Evolutionary conservation across 192 early-diverging fungal genomes (phyloP), one percentile per base, ranked within the genome.

Genomic region (Coemansia sp.): DNA sequence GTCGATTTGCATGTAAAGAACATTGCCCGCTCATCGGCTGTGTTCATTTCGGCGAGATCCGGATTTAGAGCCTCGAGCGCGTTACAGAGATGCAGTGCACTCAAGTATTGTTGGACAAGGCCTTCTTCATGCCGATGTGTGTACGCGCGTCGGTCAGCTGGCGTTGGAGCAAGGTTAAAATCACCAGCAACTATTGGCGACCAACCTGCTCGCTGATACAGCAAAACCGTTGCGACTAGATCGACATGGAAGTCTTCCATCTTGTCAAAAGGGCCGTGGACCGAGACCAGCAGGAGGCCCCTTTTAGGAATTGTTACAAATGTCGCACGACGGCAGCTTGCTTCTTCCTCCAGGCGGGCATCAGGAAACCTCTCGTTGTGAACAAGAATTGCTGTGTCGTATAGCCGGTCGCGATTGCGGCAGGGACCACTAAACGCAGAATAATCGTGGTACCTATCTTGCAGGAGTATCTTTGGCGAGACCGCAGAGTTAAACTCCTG

Each of bases 131-230:
- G 33, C 10, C 33, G 5, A 0, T 35, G 9, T 35, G 33, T 2
- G 2, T 2, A 2, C 9, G 32, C 1, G 32, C 32, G 6, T 7
- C 32, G 32, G 32, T 35, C 32, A 35, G 32, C 32, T 6, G 6
- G 3, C 32, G 32, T 35, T 11, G 32, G 32, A 7, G 32, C 32
- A 35, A 35, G 7, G 12, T 35, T 35, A 35, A 35, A 35, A 6
- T 35, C 32, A 7, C 32, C 32, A 35, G 9, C 32, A 12, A 35
- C 32, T 11, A 35, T 35, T 12, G 32, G 32, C 95, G 22, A 46
- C 78, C 12, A 78, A 90, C 6, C 65, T 89, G 18, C 73, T 61
- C 11, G 43, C 28, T 2, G 6, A 42, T 6, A 31, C 56, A 7
- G 32, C 32, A 12, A 7, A 12, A 35, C 32, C 32, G 2, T 35